phyloP scores from a whole-genome alignment of 352 stramenopile genomes.

The Phytopythium litorale region DNA sequence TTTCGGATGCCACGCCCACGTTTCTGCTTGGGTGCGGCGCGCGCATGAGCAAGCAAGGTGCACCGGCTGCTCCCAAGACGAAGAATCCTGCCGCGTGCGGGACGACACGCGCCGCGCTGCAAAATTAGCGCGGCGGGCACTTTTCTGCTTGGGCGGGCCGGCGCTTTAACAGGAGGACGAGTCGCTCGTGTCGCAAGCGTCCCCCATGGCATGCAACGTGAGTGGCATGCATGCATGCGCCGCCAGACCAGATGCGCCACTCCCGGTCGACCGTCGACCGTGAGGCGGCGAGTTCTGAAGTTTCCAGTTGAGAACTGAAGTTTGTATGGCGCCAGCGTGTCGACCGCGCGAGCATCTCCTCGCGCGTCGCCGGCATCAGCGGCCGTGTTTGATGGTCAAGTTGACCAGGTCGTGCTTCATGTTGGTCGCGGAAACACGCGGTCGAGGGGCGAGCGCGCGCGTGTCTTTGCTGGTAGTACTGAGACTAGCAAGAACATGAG shows the following conservation, averaged over 20 bases:
- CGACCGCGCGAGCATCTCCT: not conserved
- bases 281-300: not conserved
- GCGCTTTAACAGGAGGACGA: conserved; percentile 3
- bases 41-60: conserved; percentile 4
- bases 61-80: not conserved
- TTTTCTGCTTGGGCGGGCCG: conserved; percentile 4
- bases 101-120: not conserved
- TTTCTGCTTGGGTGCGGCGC: not conserved
- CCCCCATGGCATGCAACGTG: not conserved
- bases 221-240: too few species aligned
- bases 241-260: too few species aligned
- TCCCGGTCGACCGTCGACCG: too few species aligned
- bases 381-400: not conserved
- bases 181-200: not conserved
- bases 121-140: not conserved
- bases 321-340: not conserved
- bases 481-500: not conserved
- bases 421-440: not conserved
- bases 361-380: not conserved
- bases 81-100: not conserved
- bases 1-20: not conserved
- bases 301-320: not conserved
- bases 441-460: not conserved
- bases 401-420: not conserved
- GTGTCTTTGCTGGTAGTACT: not conserved